Base-by-base conservation (phyloP, 805 yeast genomes). In the Ogataea pini region DNA sequence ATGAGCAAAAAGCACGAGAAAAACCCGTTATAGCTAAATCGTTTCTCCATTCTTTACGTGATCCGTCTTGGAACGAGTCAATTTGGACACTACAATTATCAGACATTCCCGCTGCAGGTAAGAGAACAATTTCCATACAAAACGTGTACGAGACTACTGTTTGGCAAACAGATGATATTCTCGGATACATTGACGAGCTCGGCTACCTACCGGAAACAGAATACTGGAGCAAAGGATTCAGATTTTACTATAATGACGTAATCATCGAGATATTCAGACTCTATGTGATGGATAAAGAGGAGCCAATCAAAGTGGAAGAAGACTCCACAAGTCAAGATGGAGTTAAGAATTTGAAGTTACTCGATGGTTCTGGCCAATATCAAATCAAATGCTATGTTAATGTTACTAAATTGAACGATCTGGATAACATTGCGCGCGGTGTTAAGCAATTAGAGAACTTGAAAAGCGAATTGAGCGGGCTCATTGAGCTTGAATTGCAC, bases 21-120 rank as follows among this genome's bases (percentile, higher is more conserved):
- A 10, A 8, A 24, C 13, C n/a, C 18, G 13, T 7, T 13, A 33
- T 7, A 13, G 63, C 59, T 9, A 55, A 55, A 25, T 46, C 64
- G 4, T 44, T 60, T 5, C 27, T 50, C 31, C 37, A 52, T 34
- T 16, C 51, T 28, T 46, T 48, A n/a, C 41, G 36, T 12, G 42
- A 48, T 16, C 36, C 57, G 5, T 36, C 44, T 3, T 42, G 56
- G 47, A 56, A 49, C 53, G 58, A 53, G 48, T 72, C 58, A 52
- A 68, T 67, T 34, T 86, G 91, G 92, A 75, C 83, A 1, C 58
- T 86, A 7, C 86, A 80, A 55, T 72, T 82, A 20, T 71, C 80
- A 4, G 95, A 87, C 65, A 83, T 87, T 10, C 94, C 94, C 1
- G 79, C 83, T 6, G 91, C 89, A 8, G 92, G 92, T 3, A 78